Percentiles rank a stretch among this genome's conserved stretches.
Evolutionary conservation across 2,329 filamentous ascomycete species (phyloP).

Genomic region (Fusarium sp.): DNA sequence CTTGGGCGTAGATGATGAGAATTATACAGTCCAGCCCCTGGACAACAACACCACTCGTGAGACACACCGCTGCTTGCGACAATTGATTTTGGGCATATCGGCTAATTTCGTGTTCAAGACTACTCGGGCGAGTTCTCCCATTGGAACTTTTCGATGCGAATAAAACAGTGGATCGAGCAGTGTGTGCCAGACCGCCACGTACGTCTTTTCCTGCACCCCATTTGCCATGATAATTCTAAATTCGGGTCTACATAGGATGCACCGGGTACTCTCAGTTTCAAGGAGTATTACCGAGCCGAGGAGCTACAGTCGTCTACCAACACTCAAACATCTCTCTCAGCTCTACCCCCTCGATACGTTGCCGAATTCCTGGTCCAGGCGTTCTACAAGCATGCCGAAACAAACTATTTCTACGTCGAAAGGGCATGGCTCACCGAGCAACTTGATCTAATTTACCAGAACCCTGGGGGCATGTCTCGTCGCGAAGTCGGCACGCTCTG

Average conservation of each 20-base stretch:
- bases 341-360: constrained; percentile 59
- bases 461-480: constrained; percentile 51
- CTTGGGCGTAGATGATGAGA: constrained; percentile 50
- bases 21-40: constrained; percentile 55
- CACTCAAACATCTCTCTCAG: constrained; percentile 52
- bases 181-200: constrained; percentile 49
- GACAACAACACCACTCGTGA: constrained; percentile 56
- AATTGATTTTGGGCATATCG: constrained; percentile 6
- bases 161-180: constrained; percentile 62
- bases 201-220: constrained; percentile 16
- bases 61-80: constrained; percentile 25
- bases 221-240: constrained; percentile 1
- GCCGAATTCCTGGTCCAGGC: constrained; percentile 59
- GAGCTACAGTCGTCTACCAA: constrained; percentile 57
- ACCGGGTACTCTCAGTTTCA: constrained; percentile 46
- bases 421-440: constrained; percentile 55
- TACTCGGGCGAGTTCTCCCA: constrained; percentile 66
- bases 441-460: constrained; percentile 56
- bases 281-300: constrained; percentile 59
- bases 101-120: constrained; percentile 47
- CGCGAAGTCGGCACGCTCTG: constrained; percentile 57
- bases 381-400: constrained; percentile 61
- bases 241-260: constrained; percentile 36
- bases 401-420: constrained; percentile 62
- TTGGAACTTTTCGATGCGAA: constrained; percentile 64